Percentiles rank a stretch among this genome's conserved stretches.
Conservation (phyloP, 306 rosid species). For the Fragaria ananassa region DNA sequence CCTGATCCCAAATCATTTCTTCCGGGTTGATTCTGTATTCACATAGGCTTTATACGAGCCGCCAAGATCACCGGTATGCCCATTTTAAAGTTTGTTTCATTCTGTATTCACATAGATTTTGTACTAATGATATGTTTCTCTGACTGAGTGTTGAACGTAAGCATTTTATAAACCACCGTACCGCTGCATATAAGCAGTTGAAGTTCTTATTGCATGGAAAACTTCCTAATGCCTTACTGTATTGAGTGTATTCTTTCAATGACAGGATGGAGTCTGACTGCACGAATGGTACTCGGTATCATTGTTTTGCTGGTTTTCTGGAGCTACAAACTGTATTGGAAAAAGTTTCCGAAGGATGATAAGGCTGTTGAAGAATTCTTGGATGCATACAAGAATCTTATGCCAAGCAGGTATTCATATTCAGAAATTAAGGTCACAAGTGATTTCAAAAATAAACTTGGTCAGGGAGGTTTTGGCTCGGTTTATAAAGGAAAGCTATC, state of each 20-base stretch:
- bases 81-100: no score
- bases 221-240: no score
- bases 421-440: neutral
- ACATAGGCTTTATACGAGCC: no score
- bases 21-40: neutral
- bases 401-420: conserved; percentile 7
- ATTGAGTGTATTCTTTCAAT: no score
- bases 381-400: neutral
- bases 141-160: neutral
- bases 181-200: no score
- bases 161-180: neutral
- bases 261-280: neutral
- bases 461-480: conserved; percentile 2
- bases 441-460: neutral
- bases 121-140: neutral
- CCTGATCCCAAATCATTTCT: neutral
- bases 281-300: neutral
- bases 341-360: neutral
- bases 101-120: neutral
- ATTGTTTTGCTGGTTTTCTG: neutral
- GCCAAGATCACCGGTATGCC: no score
- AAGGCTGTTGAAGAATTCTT: neutral
- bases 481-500: conserved; percentile 10
- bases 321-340: neutral
- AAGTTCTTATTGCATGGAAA: no score